Conservation (phyloP, 805 yeast genomes). For the Spathaspora girioi region DNA sequence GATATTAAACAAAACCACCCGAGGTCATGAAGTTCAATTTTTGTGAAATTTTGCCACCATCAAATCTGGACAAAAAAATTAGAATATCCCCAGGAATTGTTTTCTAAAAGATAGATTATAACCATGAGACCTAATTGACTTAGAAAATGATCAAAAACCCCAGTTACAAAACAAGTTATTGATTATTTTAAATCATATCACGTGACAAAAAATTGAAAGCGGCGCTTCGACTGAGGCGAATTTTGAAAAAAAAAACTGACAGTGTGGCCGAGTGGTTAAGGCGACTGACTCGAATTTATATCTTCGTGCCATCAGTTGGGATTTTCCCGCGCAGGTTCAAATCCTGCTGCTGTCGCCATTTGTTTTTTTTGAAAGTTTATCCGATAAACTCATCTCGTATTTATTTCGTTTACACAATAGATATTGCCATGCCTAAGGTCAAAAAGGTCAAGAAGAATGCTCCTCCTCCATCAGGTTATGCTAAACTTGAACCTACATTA, state of each 20-base stretch:
- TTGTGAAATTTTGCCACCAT: background rate
- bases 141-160: too few species aligned
- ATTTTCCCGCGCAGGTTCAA: conserved; percentile 45
- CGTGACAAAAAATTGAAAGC: background rate
- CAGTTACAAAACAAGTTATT: too few species aligned
- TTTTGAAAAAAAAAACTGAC: conserved; percentile 12
- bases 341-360: conserved; percentile 42
- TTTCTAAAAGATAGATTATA: background rate
- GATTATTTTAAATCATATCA: too few species aligned
- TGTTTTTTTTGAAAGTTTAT: conserved; percentile 12
- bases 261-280: conserved; percentile 43
- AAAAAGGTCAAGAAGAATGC: conserved; percentile 38
- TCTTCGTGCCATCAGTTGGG: conserved; percentile 31
- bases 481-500: conserved; percentile 63
- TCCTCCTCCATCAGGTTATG: conserved; percentile 72
- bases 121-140: background rate
- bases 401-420: background rate
- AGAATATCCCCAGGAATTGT: background rate
- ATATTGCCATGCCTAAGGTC: conserved; percentile 38
- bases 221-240: background rate
- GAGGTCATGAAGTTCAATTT: background rate
- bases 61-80: background rate
- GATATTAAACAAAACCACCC: too few species aligned
- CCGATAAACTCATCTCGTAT: background rate
- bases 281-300: conserved; percentile 35